Conservation (phyloP, 2,329 filamentous ascomycete genomes). For the Diaporthe amygdali region DNA sequence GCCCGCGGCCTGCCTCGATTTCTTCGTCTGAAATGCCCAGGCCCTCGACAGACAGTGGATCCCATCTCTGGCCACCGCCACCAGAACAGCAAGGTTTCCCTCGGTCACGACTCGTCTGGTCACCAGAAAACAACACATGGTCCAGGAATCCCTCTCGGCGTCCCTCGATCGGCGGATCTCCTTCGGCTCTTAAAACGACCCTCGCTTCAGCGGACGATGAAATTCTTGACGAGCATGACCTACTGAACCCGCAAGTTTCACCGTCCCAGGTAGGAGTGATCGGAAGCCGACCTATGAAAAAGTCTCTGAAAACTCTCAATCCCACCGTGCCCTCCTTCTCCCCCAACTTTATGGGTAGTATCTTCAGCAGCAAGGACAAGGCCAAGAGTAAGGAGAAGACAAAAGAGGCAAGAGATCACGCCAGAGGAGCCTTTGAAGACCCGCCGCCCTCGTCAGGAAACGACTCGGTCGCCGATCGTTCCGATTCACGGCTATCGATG, state of each 20-base stretch:
- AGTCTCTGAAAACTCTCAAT: slow-evolving; percentile 71
- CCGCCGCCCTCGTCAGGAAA: slow-evolving; percentile 15
- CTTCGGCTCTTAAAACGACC: slow-evolving; percentile 65
- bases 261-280: slow-evolving; percentile 73
- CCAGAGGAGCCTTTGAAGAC: neutral
- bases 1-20: slow-evolving; percentile 72
- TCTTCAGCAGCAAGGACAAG: slow-evolving; percentile 55
- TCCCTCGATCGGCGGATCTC: slow-evolving; percentile 80
- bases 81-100: slow-evolving; percentile 49
- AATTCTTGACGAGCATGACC: slow-evolving; percentile 63
- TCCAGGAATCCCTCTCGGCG: slow-evolving; percentile 77
- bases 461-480: slow-evolving; percentile 31
- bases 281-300: slow-evolving; percentile 73
- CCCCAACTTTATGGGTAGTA: slow-evolving; percentile 70
- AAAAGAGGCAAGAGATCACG: slow-evolving; percentile 40
- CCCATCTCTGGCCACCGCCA: slow-evolving; percentile 68
- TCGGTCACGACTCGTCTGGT: slow-evolving; percentile 24
- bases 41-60: slow-evolving; percentile 79
- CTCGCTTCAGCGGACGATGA: slow-evolving; percentile 69
- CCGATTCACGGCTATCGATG: slow-evolving; percentile 37
- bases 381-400: slow-evolving; percentile 45
- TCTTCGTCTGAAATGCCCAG: slow-evolving; percentile 74
- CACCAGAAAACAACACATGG: slow-evolving; percentile 55
- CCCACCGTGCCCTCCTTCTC: slow-evolving; percentile 76
- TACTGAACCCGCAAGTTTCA: slow-evolving; percentile 56